A percentile compares a stretch with the other conserved stretches of the same genome.
Conservation (phyloP, 176 grass and related monocot species). For the Triticum urartu region DNA sequence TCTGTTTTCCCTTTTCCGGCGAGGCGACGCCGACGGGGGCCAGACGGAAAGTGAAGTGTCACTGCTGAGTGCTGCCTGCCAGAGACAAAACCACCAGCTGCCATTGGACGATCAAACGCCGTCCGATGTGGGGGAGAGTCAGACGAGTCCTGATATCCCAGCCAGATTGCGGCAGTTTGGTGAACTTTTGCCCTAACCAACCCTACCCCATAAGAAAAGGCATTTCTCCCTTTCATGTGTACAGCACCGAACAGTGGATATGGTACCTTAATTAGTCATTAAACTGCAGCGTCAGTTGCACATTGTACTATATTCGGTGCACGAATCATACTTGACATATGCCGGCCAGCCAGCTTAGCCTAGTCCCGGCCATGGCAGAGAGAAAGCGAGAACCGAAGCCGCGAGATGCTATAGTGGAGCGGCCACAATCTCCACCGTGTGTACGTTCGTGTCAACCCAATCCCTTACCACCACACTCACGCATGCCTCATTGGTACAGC, state of each 20-base stretch:
- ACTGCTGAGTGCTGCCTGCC: neutral
- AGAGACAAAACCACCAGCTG: neutral
- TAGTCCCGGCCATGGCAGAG: neutral
- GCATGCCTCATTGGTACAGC: neutral
- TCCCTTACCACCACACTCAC: neutral
- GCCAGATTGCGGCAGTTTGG: neutral
- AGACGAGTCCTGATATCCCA: neutral
- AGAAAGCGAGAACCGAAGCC: constrained; percentile 27
- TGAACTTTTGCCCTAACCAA: neutral
- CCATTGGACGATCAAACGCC: neutral
- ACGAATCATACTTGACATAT: constrained; percentile 25
- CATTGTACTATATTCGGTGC: constrained; percentile 12
- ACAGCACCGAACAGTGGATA: constrained; percentile 3
- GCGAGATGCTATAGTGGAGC: constrained; percentile 21
- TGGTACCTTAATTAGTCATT: neutral
- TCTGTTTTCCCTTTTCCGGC: neutral
- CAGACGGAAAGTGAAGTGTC: neutral
- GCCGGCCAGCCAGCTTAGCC: neutral
- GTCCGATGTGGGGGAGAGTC: constrained; percentile 9
- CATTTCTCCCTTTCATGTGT: neutral
- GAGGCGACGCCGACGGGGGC: constrained; percentile 10
- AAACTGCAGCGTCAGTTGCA: neutral
- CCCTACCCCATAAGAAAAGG: neutral
- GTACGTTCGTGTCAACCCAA: neutral
- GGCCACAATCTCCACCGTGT: neutral